Evolutionary conservation across 805 yeast genomes (phyloP).

Genomic region (Lipomyces kockii): DNA sequence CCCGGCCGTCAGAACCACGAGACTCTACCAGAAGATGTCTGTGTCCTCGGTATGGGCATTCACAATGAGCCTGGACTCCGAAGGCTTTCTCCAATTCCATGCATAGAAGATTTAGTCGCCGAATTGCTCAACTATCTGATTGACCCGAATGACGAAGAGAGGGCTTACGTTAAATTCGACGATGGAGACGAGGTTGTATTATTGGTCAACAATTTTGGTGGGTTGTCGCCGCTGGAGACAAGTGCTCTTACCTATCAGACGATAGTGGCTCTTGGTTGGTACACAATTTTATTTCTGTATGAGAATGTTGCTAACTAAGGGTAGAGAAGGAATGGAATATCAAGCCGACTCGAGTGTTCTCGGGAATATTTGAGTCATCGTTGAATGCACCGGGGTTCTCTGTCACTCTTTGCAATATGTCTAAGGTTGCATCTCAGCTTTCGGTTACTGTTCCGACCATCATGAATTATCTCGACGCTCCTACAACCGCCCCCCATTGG

Average conservation of each 20-base stretch:
- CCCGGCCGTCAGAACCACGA: constrained; percentile 72
- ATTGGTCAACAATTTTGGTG: constrained; percentile 85
- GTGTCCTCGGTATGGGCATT: constrained; percentile 93
- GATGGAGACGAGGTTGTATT: constrained; percentile 68
- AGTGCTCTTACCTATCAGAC: constrained; percentile 50
- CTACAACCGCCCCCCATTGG: constrained; percentile 34
- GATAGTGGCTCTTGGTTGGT: constrained; percentile 10
- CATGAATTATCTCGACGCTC: constrained; percentile 32
- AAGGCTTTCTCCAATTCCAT: constrained; percentile 68
- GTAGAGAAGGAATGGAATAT: constrained; percentile 61
- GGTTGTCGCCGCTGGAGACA: constrained; percentile 79
- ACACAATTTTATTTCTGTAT: background rate
- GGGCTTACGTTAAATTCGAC: constrained; percentile 77
- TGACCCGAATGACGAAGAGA: constrained; percentile 68
- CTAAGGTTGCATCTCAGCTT: constrained; percentile 42
- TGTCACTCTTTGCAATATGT: constrained; percentile 73
- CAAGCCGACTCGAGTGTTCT: constrained; percentile 67
- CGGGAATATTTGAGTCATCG: constrained; percentile 85
- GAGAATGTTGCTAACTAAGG: constrained; percentile 44
- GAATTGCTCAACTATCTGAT: constrained; percentile 65
- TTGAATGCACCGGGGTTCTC: constrained; percentile 94
- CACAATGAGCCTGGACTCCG: constrained; percentile 92
- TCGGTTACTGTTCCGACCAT: constrained; percentile 12
- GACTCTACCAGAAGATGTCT: constrained; percentile 60
- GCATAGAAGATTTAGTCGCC: constrained; percentile 61